Conservation (phyloP, 23 red algal genomes). For the Gracilaria caudata region DNA sequence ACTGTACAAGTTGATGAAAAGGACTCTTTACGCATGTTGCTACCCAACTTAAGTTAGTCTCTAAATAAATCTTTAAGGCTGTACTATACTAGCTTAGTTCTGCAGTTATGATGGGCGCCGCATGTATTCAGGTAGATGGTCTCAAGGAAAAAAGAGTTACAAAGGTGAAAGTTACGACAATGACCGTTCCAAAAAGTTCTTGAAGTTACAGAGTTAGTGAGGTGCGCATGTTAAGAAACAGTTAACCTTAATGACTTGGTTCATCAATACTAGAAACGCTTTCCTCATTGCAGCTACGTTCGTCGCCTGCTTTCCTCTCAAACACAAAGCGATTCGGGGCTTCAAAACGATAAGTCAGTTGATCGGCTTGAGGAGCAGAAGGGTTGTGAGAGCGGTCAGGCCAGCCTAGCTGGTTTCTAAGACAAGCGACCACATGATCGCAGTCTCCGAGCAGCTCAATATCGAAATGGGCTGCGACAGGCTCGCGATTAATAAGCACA, state of each 20-base stretch:
- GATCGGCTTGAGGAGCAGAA: background rate
- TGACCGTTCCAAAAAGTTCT: background rate
- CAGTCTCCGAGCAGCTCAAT: slow-evolving; percentile 86
- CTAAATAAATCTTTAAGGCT: no score
- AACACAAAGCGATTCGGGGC: slow-evolving; percentile 23
- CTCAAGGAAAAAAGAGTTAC: no score
- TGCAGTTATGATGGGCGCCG: no score
- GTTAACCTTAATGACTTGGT: background rate
- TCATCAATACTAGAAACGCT: background rate
- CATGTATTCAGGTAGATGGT: no score
- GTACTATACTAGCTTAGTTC: no score
- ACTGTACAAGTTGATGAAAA: background rate
- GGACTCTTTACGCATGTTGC: background rate
- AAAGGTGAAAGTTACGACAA: no score
- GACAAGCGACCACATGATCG: slow-evolving; percentile 63
- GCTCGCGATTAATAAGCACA: slow-evolving; percentile 89
- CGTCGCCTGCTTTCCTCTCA: background rate
- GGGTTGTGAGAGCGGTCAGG: background rate
- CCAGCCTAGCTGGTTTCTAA: slow-evolving; percentile 49
- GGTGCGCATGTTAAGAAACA: background rate
- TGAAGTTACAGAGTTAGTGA: background rate
- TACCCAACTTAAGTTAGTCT: no score
- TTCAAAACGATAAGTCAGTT: slow-evolving; percentile 13
- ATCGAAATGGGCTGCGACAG: slow-evolving; percentile 79
- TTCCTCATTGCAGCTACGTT: background rate